Evolutionary conservation across 1,284 basidiomycete species (phyloP), one percentile per base, ranked within the genome.

Genomic region (Wolfiporia cocos): DNA sequence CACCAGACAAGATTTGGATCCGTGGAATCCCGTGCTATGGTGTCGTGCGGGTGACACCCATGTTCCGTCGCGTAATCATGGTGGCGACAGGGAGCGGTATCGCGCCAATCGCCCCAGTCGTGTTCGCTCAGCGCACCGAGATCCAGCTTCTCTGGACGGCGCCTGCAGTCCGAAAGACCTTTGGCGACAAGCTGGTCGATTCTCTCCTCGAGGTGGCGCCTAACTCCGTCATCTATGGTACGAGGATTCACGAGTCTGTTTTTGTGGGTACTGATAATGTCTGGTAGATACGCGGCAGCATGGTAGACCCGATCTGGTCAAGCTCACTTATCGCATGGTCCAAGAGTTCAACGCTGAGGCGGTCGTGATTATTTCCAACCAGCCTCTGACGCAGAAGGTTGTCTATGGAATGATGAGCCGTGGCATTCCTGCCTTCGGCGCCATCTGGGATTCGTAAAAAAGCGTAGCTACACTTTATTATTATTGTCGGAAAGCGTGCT

Each of bases 1-100:
- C 76, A 2, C 74, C 76, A 1, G 69, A 62, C 17, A 48, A 70
- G 39, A 56, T 80, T 10, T 78, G 74, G 74, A 69, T 76, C 17
- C 67, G 74, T 31, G 74, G 74, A 9, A 62, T 72, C 28, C 76
- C 77, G 3, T 70, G 70, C 14, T 74, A 66, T 48, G 76, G 76
- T 31, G 74, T 78, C 17, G 60, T 79, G 34, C 65, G 71, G 39
- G 73, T 77, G 39, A 71, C 71, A 4, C 69, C 71, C 7, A 59
- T 79, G 40, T 80, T 80, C 64, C 67, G 70, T 12, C 67, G 75
- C 9, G 53, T 79, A 9, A 67, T 80, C 4, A 59, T 79, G 37
- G 76, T 80, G n/a, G 74, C 76, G 12, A 77, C 74, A 14, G 75
- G 74, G 14, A 74, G 70, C 37, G 76, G 76, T 18, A 78, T 80